phyloP scores from a whole-genome alignment of 352 stramenopile genomes.

The Elongisporangium prolatum region DNA sequence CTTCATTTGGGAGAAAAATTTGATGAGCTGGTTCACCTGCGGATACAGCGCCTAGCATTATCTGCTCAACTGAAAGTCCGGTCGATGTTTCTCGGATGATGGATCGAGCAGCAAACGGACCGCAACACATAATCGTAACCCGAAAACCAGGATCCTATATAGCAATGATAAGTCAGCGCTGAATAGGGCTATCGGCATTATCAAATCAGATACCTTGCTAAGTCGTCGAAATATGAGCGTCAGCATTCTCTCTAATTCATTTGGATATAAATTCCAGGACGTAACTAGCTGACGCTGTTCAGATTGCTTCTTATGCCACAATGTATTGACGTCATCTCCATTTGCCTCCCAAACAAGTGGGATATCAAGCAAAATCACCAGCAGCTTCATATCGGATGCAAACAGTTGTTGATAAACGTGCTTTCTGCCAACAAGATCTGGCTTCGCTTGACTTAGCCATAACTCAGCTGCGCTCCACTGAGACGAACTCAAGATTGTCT shows the following conservation, averaged over 20 bases:
- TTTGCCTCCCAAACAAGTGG: constrained; percentile 35
- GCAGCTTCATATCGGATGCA: constrained; percentile 7
- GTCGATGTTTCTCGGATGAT: constrained; percentile 27
- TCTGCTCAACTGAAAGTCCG: constrained; percentile 32
- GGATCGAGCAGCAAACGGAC: constrained; percentile 19
- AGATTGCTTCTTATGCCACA: constrained; percentile 9
- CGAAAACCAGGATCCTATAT: constrained; percentile 28
- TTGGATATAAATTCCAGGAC: constrained; percentile 38
- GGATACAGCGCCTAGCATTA: constrained; percentile 34
- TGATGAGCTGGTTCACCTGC: constrained; percentile 4
- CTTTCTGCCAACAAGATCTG: neutral
- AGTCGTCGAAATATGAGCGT: constrained; percentile 31
- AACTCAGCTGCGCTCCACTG: constrained; percentile 37
- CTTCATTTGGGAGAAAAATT: neutral
- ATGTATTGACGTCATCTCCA: constrained; percentile 9
- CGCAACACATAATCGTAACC: constrained; percentile 39
- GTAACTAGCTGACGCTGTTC: neutral
- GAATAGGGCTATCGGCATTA: neutral
- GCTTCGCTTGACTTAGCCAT: constrained; percentile 5
- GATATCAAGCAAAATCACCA: constrained; percentile 52
- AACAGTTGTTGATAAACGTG: neutral
- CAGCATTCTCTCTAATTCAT: constrained; percentile 30
- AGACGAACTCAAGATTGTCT: constrained; percentile 17
- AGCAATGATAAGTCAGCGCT: neutral
- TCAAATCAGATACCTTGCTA: constrained; percentile 13